A percentile compares a stretch with the other conserved stretches of the same genome.
Evolutionary conservation across 306 rosid genomes (phyloP).

Genomic region (Coriaria nepalensis): DNA sequence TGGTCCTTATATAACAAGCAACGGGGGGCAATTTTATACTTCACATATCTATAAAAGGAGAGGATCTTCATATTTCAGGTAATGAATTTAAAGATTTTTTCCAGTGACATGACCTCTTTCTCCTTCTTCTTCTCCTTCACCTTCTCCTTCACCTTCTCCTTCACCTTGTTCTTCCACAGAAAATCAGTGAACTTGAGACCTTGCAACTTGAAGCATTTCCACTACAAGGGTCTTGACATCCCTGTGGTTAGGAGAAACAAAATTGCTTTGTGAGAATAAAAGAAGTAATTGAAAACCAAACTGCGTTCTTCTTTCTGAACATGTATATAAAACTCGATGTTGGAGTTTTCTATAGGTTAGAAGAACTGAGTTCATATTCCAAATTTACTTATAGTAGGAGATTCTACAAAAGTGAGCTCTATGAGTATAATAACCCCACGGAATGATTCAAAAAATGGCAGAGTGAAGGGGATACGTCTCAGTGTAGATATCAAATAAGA

Average conservation of each 20-base stretch:
- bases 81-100: background rate
- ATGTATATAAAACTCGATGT: too few relatives aligned
- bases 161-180: background rate
- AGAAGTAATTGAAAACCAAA: background rate
- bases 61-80: too few relatives aligned
- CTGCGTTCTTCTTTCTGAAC: background rate
- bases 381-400: too few relatives aligned
- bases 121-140: background rate
- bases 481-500: constrained; percentile 4
- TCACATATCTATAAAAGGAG: too few relatives aligned
- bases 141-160: too few relatives aligned
- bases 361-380: too few relatives aligned
- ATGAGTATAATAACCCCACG: too few relatives aligned
- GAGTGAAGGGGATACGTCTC: constrained; percentile 1
- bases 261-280: background rate
- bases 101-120: constrained; percentile 21
- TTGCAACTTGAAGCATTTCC: constrained; percentile 90
- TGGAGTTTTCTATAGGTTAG: too few relatives aligned
- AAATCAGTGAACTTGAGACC: constrained; percentile 19
- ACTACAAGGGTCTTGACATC: constrained; percentile 86
- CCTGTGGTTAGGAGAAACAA: constrained; percentile 26
- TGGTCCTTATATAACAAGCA: too few relatives aligned
- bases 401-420: too few relatives aligned
- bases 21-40: too few relatives aligned
- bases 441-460: background rate